phyloP scores from a whole-genome alignment of 768 basidiomycete genomes.

The Lactifluus pinguis region DNA sequence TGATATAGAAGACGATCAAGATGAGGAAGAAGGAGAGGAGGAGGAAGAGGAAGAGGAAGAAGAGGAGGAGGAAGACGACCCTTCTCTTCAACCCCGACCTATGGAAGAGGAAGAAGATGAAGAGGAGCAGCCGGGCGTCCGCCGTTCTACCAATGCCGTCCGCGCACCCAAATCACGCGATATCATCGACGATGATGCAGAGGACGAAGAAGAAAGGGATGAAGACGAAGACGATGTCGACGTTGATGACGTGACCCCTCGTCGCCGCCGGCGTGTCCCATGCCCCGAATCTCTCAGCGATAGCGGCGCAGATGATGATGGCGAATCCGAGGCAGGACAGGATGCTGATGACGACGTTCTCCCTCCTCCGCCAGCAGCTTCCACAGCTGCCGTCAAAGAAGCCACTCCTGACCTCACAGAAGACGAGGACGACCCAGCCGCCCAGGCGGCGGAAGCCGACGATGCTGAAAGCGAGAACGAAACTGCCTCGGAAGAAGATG shows the following conservation, averaged over 20 bases:
- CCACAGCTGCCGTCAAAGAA: constrained; percentile 16
- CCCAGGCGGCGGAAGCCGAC: constrained; percentile 16
- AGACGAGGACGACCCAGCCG: constrained; percentile 29
- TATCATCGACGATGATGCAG: constrained; percentile 17
- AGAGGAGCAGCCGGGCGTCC: constrained; percentile 16
- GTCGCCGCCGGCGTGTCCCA: constrained; percentile 10
- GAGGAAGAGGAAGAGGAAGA: constrained; percentile 33
- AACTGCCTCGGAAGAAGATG: constrained; percentile 23
- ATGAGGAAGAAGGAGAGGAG: constrained; percentile 42
- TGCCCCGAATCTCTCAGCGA: constrained; percentile 14
- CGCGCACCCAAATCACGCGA: constrained; percentile 15
- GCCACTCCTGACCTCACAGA: constrained; percentile 26
- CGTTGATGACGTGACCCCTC: constrained; percentile 16
- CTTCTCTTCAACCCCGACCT: constrained; percentile 26
- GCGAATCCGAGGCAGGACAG: constrained; percentile 18
- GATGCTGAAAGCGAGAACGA: constrained; percentile 21
- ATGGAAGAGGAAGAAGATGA: constrained; percentile 40
- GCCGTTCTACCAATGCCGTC: constrained; percentile 17
- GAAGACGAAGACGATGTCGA: constrained; percentile 16
- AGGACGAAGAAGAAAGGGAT: constrained; percentile 22
- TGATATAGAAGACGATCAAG: constrained; percentile 27
- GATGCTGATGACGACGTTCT: constrained; percentile 34
- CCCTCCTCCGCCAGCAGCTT: constrained; percentile 18
- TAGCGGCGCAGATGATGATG: constrained; percentile 20
- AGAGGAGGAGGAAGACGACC: constrained; percentile 31